These are phyloP conservation scores for Diplosphaera chodatii DNA, from an alignment of 139 green algal species.

Conservation along the genomic window DNA sequence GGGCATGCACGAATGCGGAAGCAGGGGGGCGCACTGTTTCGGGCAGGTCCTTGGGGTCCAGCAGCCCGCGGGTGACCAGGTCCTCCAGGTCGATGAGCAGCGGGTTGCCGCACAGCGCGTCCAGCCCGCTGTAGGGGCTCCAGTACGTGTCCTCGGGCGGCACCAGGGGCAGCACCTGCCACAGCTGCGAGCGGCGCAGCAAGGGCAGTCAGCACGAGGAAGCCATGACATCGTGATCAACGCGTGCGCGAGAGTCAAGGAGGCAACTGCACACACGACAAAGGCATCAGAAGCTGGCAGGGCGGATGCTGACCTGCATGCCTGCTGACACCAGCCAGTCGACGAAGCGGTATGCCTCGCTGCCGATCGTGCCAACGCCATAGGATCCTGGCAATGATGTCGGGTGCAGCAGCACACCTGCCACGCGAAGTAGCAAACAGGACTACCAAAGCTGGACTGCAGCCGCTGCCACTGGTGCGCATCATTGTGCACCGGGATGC, in stretches of 20 bases:
- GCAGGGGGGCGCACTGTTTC: not conserved
- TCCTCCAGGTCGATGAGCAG: conserved; percentile 84
- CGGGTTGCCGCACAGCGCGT: conserved; percentile 90
- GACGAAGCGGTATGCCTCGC: conserved; percentile 70
- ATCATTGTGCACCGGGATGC: too few species aligned
- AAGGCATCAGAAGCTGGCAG: too few species aligned
- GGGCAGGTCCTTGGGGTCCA: conserved; percentile 53
- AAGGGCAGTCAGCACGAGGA: not conserved
- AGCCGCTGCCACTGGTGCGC: too few species aligned
- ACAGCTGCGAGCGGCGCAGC: not conserved
- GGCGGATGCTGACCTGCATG: conserved; percentile 58
- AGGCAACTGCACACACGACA: too few species aligned
- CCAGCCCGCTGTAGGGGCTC: conserved; percentile 88
- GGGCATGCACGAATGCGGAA: too few species aligned
- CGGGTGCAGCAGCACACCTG: conserved; percentile 91
- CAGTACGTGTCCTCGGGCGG: conserved; percentile 88
- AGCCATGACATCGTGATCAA: too few species aligned
- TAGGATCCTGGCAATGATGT: conserved; percentile 86
- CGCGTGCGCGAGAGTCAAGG: too few species aligned
- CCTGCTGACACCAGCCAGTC: conserved; percentile 79
- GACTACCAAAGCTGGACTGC: too few species aligned
- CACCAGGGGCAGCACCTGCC: conserved; percentile 82
- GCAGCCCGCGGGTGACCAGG: conserved; percentile 77
- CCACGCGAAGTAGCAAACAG: too few species aligned
- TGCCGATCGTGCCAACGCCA: conserved; percentile 83